Base-by-base conservation (phyloP, 768 basidiomycete species). In the Termitomyces sp. region DNA sequence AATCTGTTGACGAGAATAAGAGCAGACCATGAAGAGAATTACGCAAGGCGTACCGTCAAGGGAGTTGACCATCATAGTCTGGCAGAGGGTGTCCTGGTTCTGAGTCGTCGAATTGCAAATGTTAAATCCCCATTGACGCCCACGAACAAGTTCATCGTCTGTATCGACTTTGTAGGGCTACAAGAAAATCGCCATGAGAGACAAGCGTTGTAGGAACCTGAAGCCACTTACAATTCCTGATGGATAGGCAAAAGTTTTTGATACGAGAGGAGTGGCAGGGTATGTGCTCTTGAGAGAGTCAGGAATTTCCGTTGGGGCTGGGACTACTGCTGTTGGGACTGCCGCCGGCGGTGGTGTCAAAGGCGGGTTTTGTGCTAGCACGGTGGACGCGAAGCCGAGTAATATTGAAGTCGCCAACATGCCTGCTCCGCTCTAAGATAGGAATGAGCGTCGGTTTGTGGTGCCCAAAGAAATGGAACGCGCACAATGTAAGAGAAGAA, bases 51-150 rank as follows among this genome's bases (percentile, higher is more conserved):
- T 56, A 84, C 84, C 85, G 54, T 82, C 81, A 22, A 84, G 67
- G 58, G 72, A 68, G 74, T 84, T 86, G 39, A 82, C 69, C 58
- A 83, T 76, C 4, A 76, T 67, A 0, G 87, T 88, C 70, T 88
- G 87, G 68, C 87, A 72, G 46, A 77, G 61, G 0, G 86, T 85
- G 8, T 74, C 20, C 52, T 79, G 82, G 64, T 76, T 68, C 55
- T 71, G 76, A 73, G 87, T 88, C 13, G 84, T 83, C 4, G 81
- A 78, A 71, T 87, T 87, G 71, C 86, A 88, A 15, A 74, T 66
- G 69, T 86, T 87, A 78, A 84, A 86, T 36, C 88, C 88, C 20
- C 61, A 67, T 65, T 89, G 88, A 6, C 73, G 67, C 15, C 88
- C 88, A 58, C 89, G 71, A 45, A 69, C 57, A 22, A 66, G 65